These are phyloP conservation scores for Pezicula neosporulosa DNA, from an alignment of 2,329 filamentous ascomycete species.

Conservation along the genomic window DNA sequence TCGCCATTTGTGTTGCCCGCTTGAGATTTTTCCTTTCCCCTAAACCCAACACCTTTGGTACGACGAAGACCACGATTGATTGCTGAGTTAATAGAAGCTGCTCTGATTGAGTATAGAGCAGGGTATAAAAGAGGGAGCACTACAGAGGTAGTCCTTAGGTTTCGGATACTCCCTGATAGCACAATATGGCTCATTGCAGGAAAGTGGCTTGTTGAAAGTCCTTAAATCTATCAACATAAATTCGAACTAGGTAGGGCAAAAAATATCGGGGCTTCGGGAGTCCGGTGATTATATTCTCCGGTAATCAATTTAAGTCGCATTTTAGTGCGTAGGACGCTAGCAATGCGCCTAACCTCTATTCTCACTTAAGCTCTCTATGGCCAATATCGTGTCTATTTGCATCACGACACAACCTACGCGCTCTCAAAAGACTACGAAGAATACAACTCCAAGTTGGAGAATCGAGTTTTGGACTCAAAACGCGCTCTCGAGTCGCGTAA, in stretches of 20 bases:
- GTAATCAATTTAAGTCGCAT: no score
- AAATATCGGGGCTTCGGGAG: not conserved
- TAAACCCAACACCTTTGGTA: conserved; percentile 34
- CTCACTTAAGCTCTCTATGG: no score
- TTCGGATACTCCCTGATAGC: conserved; percentile 9
- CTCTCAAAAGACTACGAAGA: no score
- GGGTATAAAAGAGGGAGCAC: conserved; percentile 4
- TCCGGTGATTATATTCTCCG: not conserved
- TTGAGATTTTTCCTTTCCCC: conserved; percentile 15
- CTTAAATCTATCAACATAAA: conserved; percentile 2
- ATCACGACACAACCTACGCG: no score
- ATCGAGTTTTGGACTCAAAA: no score
- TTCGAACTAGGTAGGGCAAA: not conserved
- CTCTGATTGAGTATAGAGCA: conserved; percentile 24
- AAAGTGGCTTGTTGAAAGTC: not conserved
- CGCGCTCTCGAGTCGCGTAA: no score
- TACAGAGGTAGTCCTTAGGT: conserved; percentile 5
- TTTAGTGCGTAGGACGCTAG: no score
- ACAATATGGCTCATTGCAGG: conserved; percentile 19
- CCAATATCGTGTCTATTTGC: no score
- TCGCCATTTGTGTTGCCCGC: conserved; percentile 14
- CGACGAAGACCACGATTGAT: conserved; percentile 64
- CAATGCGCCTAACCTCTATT: no score
- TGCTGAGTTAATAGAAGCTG: conserved; percentile 61
- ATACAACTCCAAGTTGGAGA: no score